These are phyloP conservation scores for Panaeolus cyanescens DNA, from an alignment of 768 basidiomycete genomes.

Conservation along the genomic window DNA sequence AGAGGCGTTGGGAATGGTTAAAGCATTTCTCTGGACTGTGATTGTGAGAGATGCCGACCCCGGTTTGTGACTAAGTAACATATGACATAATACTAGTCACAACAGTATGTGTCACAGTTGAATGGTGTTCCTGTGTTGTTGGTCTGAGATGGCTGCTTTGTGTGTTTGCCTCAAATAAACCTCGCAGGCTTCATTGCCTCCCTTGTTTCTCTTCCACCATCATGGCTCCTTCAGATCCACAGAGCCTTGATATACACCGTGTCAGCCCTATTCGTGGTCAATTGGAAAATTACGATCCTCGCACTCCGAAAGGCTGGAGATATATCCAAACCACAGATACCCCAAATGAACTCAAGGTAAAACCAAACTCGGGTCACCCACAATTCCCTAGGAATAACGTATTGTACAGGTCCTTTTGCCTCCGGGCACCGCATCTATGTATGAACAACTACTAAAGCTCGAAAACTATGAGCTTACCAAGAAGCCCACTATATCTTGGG, in stretches of 20 bases:
- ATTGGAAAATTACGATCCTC: constrained; percentile 66
- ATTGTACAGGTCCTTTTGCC: constrained; percentile 61
- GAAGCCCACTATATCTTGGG: constrained; percentile 59
- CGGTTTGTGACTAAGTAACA: constrained; percentile 3
- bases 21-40: constrained; percentile 14
- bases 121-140: not conserved
- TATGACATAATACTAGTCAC: not conserved
- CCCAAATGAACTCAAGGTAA: constrained; percentile 71
- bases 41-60: constrained; percentile 13
- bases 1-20: constrained; percentile 3
- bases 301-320: constrained; percentile 59
- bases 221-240: constrained; percentile 23
- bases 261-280: constrained; percentile 74
- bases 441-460: constrained; percentile 63
- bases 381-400: not conserved
- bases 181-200: not conserved
- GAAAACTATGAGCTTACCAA: constrained; percentile 64
- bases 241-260: constrained; percentile 54
- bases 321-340: constrained; percentile 80
- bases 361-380: not conserved
- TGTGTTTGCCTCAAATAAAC: constrained; percentile 6
- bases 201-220: constrained; percentile 9
- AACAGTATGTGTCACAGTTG: constrained; percentile 13
- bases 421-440: constrained; percentile 64
- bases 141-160: constrained; percentile 23